phyloP scores from a whole-genome alignment of 2,329 filamentous ascomycete species.

The Penicillium sp. region DNA sequence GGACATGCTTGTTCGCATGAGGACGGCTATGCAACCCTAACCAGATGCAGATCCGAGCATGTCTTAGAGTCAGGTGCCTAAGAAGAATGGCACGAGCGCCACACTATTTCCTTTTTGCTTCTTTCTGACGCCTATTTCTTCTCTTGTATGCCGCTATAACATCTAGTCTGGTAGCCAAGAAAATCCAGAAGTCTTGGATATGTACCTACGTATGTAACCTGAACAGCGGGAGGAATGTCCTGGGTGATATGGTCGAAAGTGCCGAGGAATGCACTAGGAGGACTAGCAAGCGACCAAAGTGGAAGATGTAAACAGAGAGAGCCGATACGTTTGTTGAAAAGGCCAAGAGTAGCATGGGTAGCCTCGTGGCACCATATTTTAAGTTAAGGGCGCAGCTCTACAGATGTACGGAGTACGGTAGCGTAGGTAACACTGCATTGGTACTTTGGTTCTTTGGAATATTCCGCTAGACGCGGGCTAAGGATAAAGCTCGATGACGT shows the following conservation, averaged over 20 bases:
- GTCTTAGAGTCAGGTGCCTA: not conserved
- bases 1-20: not conserved
- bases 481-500: slow-evolving; percentile 34
- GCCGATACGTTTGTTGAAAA: not conserved
- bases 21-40: not conserved
- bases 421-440: not conserved
- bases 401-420: not conserved
- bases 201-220: not conserved
- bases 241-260: not conserved
- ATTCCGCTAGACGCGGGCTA: not conserved
- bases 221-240: not conserved
- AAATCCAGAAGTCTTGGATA: not conserved
- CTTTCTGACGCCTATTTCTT: not conserved
- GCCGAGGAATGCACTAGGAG: not conserved
- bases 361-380: not conserved
- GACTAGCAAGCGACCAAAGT: not conserved
- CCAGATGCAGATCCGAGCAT: not conserved
- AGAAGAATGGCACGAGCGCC: not conserved
- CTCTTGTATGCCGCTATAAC: not conserved
- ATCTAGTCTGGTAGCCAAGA: not conserved
- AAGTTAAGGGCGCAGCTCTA: not conserved
- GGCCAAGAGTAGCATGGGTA: not conserved
- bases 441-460: not conserved
- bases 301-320: not conserved
- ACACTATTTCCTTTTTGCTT: not conserved